These are phyloP conservation scores for Meripilus lineatus DNA, from an alignment of 1,284 basidiomycete genomes.

Conservation along the genomic window DNA sequence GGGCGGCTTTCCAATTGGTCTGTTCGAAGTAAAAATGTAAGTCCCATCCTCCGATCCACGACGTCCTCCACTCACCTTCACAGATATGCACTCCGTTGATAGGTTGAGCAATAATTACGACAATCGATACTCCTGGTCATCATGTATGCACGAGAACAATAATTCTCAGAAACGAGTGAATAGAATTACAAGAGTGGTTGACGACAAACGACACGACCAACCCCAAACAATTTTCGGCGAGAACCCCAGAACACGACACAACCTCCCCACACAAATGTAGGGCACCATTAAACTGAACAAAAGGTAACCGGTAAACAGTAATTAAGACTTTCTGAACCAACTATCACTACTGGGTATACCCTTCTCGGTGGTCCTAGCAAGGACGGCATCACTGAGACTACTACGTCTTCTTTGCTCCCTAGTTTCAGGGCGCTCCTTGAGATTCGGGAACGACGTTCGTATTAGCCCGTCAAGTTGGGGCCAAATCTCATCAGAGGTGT, in stretches of 20 bases:
- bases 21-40: slow-evolving; percentile 84
- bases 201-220: not conserved
- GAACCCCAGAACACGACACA: no score
- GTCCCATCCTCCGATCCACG: slow-evolving; percentile 19
- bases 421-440: slow-evolving; percentile 48
- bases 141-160: no score
- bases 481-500: slow-evolving; percentile 93
- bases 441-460: slow-evolving; percentile 47
- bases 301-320: no score
- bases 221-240: not conserved
- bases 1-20: slow-evolving; percentile 71
- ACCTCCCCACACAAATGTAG: no score
- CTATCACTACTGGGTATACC: not conserved
- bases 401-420: slow-evolving; percentile 38
- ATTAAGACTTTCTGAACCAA: no score
- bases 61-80: slow-evolving; percentile 6
- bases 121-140: no score
- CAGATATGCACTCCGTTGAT: slow-evolving; percentile 57
- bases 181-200: not conserved
- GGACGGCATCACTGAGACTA: slow-evolving; percentile 45
- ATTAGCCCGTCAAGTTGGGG: slow-evolving; percentile 68
- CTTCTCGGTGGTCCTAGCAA: slow-evolving; percentile 5
- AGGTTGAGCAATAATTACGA: not conserved
- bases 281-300: no score
- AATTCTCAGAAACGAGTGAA: not conserved